Base-by-base conservation (phyloP, 2,329 filamentous ascomycete species). In the Grosmannia penicillata region DNA sequence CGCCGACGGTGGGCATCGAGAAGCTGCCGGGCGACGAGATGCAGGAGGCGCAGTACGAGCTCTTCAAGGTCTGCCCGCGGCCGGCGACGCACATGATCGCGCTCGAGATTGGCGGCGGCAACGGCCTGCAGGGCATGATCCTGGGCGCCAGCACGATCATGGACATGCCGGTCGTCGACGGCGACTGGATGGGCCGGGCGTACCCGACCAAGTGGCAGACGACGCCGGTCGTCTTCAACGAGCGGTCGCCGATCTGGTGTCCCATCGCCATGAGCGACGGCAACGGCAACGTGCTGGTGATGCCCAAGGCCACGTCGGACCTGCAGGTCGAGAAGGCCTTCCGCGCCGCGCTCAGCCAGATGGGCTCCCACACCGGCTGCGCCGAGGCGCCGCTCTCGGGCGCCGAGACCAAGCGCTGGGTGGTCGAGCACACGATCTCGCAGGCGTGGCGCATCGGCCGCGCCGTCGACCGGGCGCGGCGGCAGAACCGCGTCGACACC, bases 21-120 rank as follows among this genome's bases (percentile, higher is more conserved):
- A 72, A 74, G 47, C 61, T 76, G 1, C 60, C 63, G 1, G 70
- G 68, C 11, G 64, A 73, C 46, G 72, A 78, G 50, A 62, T 70
- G 47, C 55, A 65, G 29, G 53, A 71, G 35, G 58, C 66, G 3
- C 66, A 70, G 42, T 46, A 48, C 1, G 70, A 70, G 47, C 56
- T 78, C 10, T 72, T 68, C 52, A 64, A 67, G 34, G 63, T 67
- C 22, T 58, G 66, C 34, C 56, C 60, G 27, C 51, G 54, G 14
- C 50, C 52, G 69, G 72, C 27, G 7, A 43, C 43, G 3, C 36
- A 38, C 41, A 68, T 78, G 43, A 71, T 80, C 43, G 65, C 71
- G 1, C 53, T 78, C 10, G 76, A 81, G 48, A 76, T 81, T 38
- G 77, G 77, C n/a, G 76, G 77, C 7, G 67, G 66, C 5, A 81